Percentiles rank a stretch among this genome's conserved stretches.
phyloP scores from a whole-genome alignment of 78 protist genomes.

The Dictyostelium capitatum region DNA sequence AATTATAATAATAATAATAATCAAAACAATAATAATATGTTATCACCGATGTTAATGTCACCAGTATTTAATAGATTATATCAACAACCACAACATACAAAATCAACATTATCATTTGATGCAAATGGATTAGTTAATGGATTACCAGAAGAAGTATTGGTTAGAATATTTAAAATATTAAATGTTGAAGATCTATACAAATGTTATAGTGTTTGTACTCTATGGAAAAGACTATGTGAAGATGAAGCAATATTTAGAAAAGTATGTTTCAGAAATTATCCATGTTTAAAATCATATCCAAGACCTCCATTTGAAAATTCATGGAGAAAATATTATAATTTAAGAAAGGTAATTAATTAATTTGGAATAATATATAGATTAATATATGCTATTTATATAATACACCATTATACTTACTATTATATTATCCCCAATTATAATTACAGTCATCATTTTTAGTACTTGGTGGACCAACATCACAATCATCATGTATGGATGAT shows the following conservation, averaged over 20 bases:
- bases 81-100: not conserved
- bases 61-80: constrained; percentile 17
- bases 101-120: constrained; percentile 2
- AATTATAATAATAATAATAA: not conserved
- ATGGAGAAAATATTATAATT: constrained; percentile 68
- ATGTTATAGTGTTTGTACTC: constrained; percentile 23
- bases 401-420: not conserved
- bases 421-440: no score
- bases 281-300: constrained; percentile 31
- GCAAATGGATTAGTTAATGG: constrained; percentile 35
- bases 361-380: no score
- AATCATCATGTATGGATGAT: constrained; percentile 79
- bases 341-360: constrained; percentile 51
- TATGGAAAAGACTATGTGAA: constrained; percentile 66
- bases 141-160: constrained; percentile 66
- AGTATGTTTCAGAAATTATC: constrained; percentile 60
- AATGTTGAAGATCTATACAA: constrained; percentile 40
- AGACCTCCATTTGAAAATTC: constrained; percentile 72
- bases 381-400: not conserved
- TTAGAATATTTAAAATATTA: constrained; percentile 23
- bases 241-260: constrained; percentile 66
- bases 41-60: constrained; percentile 12
- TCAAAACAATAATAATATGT: not conserved
- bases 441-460: constrained; percentile 72
- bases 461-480: constrained; percentile 75